phyloP scores from a whole-genome alignment of 2,329 filamentous ascomycete genomes.

The Hymenoscyphus albidus region DNA sequence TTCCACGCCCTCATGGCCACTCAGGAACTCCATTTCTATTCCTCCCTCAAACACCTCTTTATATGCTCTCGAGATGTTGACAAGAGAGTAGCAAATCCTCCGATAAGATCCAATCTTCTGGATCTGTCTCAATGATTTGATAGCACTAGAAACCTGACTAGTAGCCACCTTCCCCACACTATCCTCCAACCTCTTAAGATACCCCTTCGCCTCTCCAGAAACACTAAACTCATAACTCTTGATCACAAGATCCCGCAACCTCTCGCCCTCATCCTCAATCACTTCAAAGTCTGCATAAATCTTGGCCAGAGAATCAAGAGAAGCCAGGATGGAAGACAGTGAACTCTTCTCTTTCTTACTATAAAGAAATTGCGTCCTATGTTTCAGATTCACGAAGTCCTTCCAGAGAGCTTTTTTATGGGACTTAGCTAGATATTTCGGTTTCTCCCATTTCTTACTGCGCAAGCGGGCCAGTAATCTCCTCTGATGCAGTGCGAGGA shows the following conservation, averaged over 20 bases:
- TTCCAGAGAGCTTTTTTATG: conserved; percentile 20
- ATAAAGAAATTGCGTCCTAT: conserved; percentile 15
- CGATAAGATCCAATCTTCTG: conserved; percentile 18
- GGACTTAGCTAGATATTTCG: conserved; percentile 16
- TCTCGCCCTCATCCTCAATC: background rate
- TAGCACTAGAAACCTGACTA: conserved; percentile 11
- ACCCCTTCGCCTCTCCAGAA: background rate
- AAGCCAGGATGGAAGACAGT: background rate
- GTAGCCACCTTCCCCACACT: conserved; percentile 11
- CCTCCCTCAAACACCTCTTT: conserved; percentile 7
- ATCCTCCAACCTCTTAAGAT: conserved; percentile 14
- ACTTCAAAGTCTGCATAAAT: conserved; percentile 14
- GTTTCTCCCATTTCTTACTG: conserved; percentile 17
- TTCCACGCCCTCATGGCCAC: conserved; percentile 9
- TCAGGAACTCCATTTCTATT: conserved; percentile 10
- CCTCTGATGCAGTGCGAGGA: conserved; percentile 13
- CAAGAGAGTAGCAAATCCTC: conserved; percentile 12
- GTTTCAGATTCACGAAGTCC: conserved; percentile 14
- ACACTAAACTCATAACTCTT: background rate
- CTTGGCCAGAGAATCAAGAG: background rate
- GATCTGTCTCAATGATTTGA: conserved; percentile 17
- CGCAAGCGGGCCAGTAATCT: conserved; percentile 13
- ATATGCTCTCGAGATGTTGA: conserved; percentile 7
- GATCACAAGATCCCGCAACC: background rate
- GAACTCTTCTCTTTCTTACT: conserved; percentile 11